Conservation (phyloP, 2,329 filamentous ascomycete species). For the Ceratocystis huliohia region DNA sequence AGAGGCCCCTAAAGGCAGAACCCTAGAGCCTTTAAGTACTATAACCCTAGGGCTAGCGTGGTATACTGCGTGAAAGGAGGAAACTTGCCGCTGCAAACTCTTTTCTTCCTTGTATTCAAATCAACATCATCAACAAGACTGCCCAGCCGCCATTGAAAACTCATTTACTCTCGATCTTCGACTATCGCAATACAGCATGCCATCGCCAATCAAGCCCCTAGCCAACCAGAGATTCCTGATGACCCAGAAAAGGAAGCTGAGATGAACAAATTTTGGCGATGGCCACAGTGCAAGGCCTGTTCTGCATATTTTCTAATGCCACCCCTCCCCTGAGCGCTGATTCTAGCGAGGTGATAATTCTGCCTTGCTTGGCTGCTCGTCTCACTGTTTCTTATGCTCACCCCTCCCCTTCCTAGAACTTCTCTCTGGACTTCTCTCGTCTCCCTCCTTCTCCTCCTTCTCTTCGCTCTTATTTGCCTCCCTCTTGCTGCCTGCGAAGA, state of each 20-base stretch:
- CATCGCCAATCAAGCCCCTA: background rate
- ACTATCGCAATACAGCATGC: background rate
- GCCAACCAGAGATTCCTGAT: background rate
- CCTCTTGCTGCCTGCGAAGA: no score
- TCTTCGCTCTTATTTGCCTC: background rate
- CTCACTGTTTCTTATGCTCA: background rate
- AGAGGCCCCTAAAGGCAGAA: background rate
- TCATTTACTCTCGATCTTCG: background rate
- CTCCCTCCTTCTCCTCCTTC: background rate
- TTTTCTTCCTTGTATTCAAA: background rate
- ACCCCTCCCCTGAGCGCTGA: background rate
- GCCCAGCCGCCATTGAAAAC: background rate
- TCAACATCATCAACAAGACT: background rate
- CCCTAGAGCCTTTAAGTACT: background rate
- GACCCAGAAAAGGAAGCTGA: conserved; percentile 4
- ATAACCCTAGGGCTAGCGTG: background rate
- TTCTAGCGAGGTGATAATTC: background rate
- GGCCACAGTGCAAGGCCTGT: background rate
- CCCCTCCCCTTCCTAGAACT: background rate
- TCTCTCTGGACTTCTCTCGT: background rate
- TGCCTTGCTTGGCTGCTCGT: background rate
- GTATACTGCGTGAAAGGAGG: no score
- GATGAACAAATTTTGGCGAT: background rate
- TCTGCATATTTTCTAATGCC: background rate
- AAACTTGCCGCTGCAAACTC: background rate